Evolutionary conservation across 352 stramenopile species (phyloP).

Genomic region (Aphanomyces cochlioides): DNA sequence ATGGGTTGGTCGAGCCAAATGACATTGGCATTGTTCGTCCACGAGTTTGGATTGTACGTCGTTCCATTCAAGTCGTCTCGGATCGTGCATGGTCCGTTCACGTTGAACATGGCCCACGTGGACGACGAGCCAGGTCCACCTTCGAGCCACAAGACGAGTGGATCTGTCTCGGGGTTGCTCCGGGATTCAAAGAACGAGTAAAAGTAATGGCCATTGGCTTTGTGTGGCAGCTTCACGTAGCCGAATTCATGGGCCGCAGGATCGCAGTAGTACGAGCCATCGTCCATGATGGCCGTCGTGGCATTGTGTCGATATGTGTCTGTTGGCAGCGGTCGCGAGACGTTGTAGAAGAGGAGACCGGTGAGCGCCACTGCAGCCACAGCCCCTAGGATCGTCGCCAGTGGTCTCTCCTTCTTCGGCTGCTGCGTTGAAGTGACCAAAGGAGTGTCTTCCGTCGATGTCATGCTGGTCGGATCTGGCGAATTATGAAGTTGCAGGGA

Average conservation of each 20-base stretch:
- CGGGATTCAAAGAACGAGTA: constrained; percentile 57
- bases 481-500: too few species aligned
- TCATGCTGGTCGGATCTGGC: too few species aligned
- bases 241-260: constrained; percentile 22
- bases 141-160: constrained; percentile 64
- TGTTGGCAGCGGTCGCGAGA: too few species aligned
- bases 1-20: constrained; percentile 65
- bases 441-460: too few species aligned
- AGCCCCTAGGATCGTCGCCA: too few species aligned
- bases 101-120: constrained; percentile 51
- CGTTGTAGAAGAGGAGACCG: too few species aligned
- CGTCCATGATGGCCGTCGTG: background rate
- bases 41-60: constrained; percentile 48
- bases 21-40: constrained; percentile 58
- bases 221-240: constrained; percentile 50
- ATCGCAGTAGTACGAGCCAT: constrained; percentile 11
- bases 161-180: constrained; percentile 38
- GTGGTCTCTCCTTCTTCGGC: too few species aligned
- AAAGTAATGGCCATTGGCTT: constrained; percentile 55
- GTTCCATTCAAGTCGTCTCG: constrained; percentile 43
- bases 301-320: too few species aligned
- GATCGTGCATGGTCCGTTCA: constrained; percentile 61
- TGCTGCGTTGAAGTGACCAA: too few species aligned
- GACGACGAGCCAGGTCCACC: constrained; percentile 58
- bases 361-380: too few species aligned